Evolutionary conservation across 2,329 filamentous ascomycete genomes (phyloP), one percentile per base, ranked within the genome.

Genomic region (Biscogniauxia sp.): DNA sequence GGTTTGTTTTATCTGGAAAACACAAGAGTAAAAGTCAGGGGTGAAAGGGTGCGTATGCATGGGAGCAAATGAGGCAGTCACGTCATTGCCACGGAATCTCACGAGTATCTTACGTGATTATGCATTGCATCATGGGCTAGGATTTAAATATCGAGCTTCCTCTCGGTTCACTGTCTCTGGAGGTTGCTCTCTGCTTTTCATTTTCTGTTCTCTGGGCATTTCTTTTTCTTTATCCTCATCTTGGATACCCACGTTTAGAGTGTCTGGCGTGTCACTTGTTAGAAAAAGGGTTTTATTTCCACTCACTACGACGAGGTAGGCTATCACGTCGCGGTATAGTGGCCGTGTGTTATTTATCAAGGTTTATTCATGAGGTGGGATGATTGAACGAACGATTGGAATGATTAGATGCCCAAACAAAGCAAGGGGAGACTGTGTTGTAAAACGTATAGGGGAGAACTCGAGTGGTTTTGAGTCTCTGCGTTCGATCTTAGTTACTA

Each of bases 51-150:
- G 54, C 54, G 59, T 61, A 66, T 32, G 28, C 37, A 5, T 45
- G 37, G 5, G 37, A 45, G 37, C 37, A 45, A 45, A 45, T 45
- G 37, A 45, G 65, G 62, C 62, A 64, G 69, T 72, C 69, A 71
- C 69, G 69, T 65, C 68, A 72, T 72, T 60, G 41, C 64, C 65
- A 66, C 69, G 70, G 66, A 65, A 72, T 72, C 64, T 66, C 61
- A 66, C 70, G 62, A 66, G 49, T 63, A 2, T 55, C 32, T 55
- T 55, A 32, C 54, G 54, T 55, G 28, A 45, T 55, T 25, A 45
- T 45, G 20, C n/a, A 55, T 45, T 52, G 26, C 41, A 49, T 54
- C 25, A 54, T 32, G 5, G 26, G 52, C 19, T 37, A n/a, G 32
- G 52, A 25, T 20, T 6, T n/a, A 5, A 19, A 20, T 37, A n/a